A percentile compares a stretch with the other conserved stretches of the same genome.
phyloP scores from a whole-genome alignment of 495 filamentous ascomycete species.

The Penicillium atrosanguineum region DNA sequence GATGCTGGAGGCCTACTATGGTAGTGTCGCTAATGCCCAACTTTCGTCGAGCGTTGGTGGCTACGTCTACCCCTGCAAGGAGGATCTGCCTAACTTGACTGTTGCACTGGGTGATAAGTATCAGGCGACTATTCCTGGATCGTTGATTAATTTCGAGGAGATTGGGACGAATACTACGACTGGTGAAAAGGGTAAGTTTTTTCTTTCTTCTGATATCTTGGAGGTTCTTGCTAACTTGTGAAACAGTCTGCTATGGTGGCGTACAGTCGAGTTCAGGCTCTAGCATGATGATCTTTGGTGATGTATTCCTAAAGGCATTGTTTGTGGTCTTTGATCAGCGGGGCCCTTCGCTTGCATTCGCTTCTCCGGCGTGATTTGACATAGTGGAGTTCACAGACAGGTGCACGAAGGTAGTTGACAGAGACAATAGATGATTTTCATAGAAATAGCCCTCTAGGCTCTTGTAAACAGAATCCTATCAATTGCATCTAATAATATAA shows the following conservation, averaged over 20 bases:
- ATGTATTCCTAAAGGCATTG: slow-evolving; percentile 75
- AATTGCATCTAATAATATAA: not conserved
- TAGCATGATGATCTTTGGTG: slow-evolving; percentile 69
- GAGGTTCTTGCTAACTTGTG: slow-evolving; percentile 42
- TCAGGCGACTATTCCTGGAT: slow-evolving; percentile 64
- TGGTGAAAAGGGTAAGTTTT: slow-evolving; percentile 35
- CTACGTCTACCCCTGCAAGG: slow-evolving; percentile 63
- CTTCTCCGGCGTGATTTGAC: slow-evolving; percentile 16
- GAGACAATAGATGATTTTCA: not conserved
- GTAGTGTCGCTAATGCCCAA: slow-evolving; percentile 53
- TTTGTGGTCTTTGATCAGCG: slow-evolving; percentile 73
- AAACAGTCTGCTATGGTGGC: slow-evolving; percentile 66
- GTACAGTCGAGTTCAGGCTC: slow-evolving; percentile 60
- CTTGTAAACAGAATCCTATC: not conserved
- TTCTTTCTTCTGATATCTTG: slow-evolving; percentile 8
- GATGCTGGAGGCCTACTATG: slow-evolving; percentile 62
- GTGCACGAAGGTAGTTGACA: not conserved
- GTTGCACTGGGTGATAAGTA: slow-evolving; percentile 60
- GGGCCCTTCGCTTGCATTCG: slow-evolving; percentile 45
- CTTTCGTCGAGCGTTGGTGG: slow-evolving; percentile 52
- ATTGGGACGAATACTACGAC: slow-evolving; percentile 47
- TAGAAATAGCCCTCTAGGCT: not conserved
- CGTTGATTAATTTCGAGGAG: slow-evolving; percentile 62
- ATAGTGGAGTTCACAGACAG: not conserved
- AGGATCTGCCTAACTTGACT: slow-evolving; percentile 61